Evolutionary conservation across 257 asterid species (phyloP).

Genomic region (Solanum piurae): DNA sequence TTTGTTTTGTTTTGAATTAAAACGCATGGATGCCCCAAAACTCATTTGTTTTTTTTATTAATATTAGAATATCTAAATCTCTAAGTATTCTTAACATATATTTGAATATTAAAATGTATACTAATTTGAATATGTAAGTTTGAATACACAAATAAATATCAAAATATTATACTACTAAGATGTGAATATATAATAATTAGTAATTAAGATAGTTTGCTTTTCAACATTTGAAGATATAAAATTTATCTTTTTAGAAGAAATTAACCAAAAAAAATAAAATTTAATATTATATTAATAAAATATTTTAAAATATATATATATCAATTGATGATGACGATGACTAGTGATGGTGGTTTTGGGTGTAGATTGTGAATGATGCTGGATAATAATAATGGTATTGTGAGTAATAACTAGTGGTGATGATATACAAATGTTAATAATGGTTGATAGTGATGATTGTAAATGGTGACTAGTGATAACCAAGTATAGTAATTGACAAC

Average conservation of each 20-base stretch:
- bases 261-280: too few species aligned
- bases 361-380: background rate
- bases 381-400: background rate
- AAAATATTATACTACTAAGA: background rate
- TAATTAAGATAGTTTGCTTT: background rate
- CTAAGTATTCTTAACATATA: too few species aligned
- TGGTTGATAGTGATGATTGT: background rate
- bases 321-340: too few species aligned
- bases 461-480: background rate
- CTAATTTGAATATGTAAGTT: background rate
- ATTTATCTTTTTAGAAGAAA: too few species aligned
- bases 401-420: background rate
- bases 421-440: background rate
- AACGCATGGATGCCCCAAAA: background rate
- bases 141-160: background rate
- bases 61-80: background rate
- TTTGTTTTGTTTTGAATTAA: background rate
- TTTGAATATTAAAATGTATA: background rate
- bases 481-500: too few species aligned
- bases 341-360: background rate
- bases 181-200: background rate
- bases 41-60: background rate
- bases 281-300: too few species aligned
- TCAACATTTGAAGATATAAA: background rate
- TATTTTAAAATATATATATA: too few species aligned